Percentiles rank a stretch among this genome's conserved stretches.
These are phyloP conservation scores for Taphrina deformans DNA, from an alignment of 1,139 yeast genomes.

Conservation along the genomic window DNA sequence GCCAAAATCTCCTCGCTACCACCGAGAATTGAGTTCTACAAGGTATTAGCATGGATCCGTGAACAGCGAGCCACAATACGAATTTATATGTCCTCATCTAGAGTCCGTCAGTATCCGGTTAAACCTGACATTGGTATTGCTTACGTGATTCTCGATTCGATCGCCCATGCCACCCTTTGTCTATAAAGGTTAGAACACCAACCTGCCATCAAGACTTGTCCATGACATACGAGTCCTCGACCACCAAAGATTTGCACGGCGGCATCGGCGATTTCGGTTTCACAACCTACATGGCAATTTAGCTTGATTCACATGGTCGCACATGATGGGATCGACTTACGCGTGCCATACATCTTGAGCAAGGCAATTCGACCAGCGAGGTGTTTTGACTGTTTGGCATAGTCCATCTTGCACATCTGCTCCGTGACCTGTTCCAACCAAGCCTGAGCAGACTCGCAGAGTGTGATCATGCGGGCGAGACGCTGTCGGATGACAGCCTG, in stretches of 20 bases:
- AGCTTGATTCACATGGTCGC: too few species aligned
- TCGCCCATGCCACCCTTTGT: slow-evolving; percentile 52
- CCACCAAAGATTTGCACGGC: slow-evolving; percentile 53
- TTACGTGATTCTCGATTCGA: slow-evolving; percentile 47
- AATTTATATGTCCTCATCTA: slow-evolving; percentile 50
- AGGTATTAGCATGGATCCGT: not conserved
- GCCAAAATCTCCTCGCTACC: slow-evolving; percentile 53
- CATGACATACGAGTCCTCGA: slow-evolving; percentile 43
- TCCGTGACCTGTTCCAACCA: slow-evolving; percentile 48
- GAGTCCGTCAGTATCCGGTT: not conserved
- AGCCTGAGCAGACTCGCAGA: slow-evolving; percentile 49
- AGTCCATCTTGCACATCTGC: slow-evolving; percentile 45
- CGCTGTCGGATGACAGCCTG: slow-evolving; percentile 51
- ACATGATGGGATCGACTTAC: slow-evolving; percentile 34
- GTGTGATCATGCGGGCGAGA: slow-evolving; percentile 50
- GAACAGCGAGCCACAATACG: not conserved
- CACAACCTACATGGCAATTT: slow-evolving; percentile 41
- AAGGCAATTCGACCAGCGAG: slow-evolving; percentile 52
- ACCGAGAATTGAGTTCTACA: slow-evolving; percentile 49
- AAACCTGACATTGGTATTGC: too few species aligned
- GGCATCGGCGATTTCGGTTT: slow-evolving; percentile 49
- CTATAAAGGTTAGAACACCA: slow-evolving; percentile 1
- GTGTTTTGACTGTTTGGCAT: slow-evolving; percentile 47
- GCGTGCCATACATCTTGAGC: slow-evolving; percentile 50
- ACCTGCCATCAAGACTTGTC: not conserved